These are phyloP conservation scores for Raddia distichophylla DNA, from an alignment of 176 grass and related monocot species.

Conservation along the genomic window DNA sequence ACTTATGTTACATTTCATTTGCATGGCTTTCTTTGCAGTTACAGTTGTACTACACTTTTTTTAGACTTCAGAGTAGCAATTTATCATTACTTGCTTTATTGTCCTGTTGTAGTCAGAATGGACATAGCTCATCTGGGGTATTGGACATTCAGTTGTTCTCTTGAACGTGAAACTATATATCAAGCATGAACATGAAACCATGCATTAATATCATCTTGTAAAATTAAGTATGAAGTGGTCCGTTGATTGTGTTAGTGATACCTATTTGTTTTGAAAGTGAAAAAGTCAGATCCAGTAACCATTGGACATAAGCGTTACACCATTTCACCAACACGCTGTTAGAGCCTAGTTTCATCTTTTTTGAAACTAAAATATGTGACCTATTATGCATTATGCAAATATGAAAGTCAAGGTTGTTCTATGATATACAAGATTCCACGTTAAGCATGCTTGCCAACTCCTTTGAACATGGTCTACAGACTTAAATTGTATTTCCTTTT, in stretches of 20 bases:
- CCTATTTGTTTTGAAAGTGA: background rate
- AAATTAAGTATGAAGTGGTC: background rate
- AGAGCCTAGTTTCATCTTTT: background rate
- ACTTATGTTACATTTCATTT: slow-evolving; percentile 40
- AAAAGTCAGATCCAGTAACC: background rate
- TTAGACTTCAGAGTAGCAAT: background rate
- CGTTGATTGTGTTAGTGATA: background rate
- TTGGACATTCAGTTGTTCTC: background rate
- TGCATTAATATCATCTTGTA: background rate
- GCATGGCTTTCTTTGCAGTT: background rate
- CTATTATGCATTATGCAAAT: background rate
- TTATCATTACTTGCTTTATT: background rate
- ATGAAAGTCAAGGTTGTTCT: background rate
- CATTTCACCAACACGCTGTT: background rate
- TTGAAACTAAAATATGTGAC: background rate
- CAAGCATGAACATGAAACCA: background rate
- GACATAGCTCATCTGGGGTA: background rate
- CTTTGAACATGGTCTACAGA: slow-evolving; percentile 12
- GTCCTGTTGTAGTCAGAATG: background rate
- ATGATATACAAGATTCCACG: background rate
- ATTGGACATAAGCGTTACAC: background rate
- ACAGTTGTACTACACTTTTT: background rate
- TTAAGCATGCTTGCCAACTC: slow-evolving; percentile 1
- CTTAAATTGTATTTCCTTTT: background rate
- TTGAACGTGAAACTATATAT: background rate